Percentiles rank a stretch among this genome's conserved stretches.
These are phyloP conservation scores for Zygotorulaspora danielsina DNA, from an alignment of 805 yeast genomes.

Conservation along the genomic window DNA sequence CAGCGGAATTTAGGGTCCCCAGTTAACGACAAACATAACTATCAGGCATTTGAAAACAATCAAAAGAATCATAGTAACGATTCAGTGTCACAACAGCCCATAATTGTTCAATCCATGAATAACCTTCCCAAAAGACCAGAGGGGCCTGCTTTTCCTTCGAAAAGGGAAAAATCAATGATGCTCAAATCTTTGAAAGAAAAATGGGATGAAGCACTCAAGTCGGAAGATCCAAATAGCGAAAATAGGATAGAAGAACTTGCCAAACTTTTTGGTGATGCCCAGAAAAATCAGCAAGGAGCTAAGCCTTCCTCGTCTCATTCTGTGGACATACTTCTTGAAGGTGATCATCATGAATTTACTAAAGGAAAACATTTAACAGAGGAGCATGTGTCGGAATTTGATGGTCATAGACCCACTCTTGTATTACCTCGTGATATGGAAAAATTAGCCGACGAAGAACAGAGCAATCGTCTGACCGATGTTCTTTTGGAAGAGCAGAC, in stretches of 20 bases:
- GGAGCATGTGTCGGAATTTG: too few relatives aligned
- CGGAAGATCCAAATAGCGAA: conserved; percentile 2
- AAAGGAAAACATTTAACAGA: too few relatives aligned
- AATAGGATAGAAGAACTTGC: conserved; percentile 2
- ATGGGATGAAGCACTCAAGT: conserved; percentile 4
- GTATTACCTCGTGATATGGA: too few relatives aligned
- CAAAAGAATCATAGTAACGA: too few relatives aligned
- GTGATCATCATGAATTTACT: neutral
- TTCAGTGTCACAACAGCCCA: neutral
- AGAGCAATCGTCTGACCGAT: too few relatives aligned
- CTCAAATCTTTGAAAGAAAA: neutral
- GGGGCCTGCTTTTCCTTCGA: neutral
- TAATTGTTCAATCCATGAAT: conserved; percentile 1
- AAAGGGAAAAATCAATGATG: neutral
- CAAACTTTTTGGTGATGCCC: conserved; percentile 4
- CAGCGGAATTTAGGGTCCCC: neutral
- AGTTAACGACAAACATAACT: neutral
- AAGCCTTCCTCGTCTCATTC: too few relatives aligned
- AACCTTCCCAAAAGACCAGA: neutral
- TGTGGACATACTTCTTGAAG: too few relatives aligned
- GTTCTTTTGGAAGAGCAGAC: too few relatives aligned
- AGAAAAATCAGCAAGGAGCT: neutral
- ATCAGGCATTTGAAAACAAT: neutral
- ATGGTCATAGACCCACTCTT: too few relatives aligned
- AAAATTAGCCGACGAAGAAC: too few relatives aligned